A percentile compares a stretch with the other conserved stretches of the same genome.
Conservation (phyloP, 805 yeast genomes). For the Saturnispora bothae region DNA sequence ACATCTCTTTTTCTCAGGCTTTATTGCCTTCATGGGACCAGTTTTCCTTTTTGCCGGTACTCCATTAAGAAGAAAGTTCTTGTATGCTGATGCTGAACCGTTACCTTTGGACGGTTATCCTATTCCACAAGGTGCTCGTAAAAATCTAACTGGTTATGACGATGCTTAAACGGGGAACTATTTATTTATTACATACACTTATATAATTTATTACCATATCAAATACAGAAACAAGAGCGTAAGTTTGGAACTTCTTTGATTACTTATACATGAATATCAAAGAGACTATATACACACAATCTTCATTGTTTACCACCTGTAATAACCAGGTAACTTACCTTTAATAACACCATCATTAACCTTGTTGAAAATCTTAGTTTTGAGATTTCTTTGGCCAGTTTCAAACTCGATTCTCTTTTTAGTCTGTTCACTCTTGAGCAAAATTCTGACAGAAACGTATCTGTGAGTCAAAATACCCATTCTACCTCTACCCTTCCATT, state of each 20-base stretch:
- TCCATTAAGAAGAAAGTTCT: constrained; percentile 59
- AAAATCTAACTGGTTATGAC: constrained; percentile 42
- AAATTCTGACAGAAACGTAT: constrained; percentile 70
- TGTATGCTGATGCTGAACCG: constrained; percentile 55
- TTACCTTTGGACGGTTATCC: constrained; percentile 51
- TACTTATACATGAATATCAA: constrained; percentile 5
- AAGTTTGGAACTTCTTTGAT: no score
- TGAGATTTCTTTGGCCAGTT: constrained; percentile 37
- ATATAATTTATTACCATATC: not conserved
- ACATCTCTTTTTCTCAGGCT: constrained; percentile 55
- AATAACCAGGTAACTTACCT: constrained; percentile 40
- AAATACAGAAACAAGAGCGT: not conserved
- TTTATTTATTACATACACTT: not conserved
- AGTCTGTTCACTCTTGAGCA: constrained; percentile 62
- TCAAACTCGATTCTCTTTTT: constrained; percentile 52
- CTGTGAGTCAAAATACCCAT: constrained; percentile 68
- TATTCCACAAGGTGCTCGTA: constrained; percentile 46
- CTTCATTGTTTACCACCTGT: constrained; percentile 36
- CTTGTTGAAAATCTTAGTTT: constrained; percentile 33
- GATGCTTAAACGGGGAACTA: constrained; percentile 27
- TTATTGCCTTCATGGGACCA: constrained; percentile 61
- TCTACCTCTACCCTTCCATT: constrained; percentile 85
- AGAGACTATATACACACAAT: constrained; percentile 8
- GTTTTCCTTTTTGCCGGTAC: constrained; percentile 46
- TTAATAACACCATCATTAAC: constrained; percentile 36